Evolutionary conservation across 139 green algal species (phyloP).

Genomic region (Chara braunii): DNA sequence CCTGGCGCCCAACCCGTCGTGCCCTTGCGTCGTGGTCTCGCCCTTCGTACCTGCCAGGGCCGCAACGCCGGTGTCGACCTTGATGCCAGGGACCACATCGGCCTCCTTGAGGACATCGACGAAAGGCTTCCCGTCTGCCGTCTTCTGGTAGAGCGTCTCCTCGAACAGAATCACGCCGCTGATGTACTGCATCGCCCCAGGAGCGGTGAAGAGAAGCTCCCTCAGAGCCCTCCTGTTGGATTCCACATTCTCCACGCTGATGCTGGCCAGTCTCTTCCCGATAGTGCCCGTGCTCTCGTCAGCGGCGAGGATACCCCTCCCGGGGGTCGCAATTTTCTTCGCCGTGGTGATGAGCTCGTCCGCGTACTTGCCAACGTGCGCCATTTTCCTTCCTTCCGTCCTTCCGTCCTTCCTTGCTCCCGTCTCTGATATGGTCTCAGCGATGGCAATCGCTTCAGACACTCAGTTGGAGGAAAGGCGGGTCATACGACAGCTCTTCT

Average conservation of each 20-base stretch:
- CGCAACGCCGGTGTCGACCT: constrained; percentile 87
- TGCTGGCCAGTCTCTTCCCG: constrained; percentile 86
- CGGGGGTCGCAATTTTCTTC: constrained; percentile 60
- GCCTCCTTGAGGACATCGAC: constrained; percentile 74
- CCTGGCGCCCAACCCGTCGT: constrained; percentile 82
- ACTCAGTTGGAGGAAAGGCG: too few relatives aligned
- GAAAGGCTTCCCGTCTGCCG: constrained; percentile 68
- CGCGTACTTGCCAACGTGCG: too few relatives aligned
- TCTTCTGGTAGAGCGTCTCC: constrained; percentile 95
- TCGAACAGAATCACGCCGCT: constrained; percentile 91
- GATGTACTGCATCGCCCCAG: constrained; percentile 65
- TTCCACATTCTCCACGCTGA: constrained; percentile 51
- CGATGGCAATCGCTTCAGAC: too few relatives aligned
- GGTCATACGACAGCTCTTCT: too few relatives aligned
- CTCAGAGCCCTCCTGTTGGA: constrained; percentile 42
- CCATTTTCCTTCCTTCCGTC: too few relatives aligned
- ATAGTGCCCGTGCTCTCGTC: constrained; percentile 97
- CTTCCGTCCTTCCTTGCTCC: too few relatives aligned
- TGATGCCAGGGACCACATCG: constrained; percentile 74
- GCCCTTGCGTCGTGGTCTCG: constrained; percentile 87
- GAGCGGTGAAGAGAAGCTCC: constrained; percentile 31
- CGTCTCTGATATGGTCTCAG: too few relatives aligned
- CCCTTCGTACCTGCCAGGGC: constrained; percentile 81
- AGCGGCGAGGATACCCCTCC: constrained; percentile 88
- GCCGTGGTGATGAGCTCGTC: too few relatives aligned